A percentile compares a stretch with the other conserved stretches of the same genome.
These are phyloP conservation scores for Verticillium alfalfae DNA, from an alignment of 2,329 filamentous ascomycete genomes.

Conservation along the genomic window DNA sequence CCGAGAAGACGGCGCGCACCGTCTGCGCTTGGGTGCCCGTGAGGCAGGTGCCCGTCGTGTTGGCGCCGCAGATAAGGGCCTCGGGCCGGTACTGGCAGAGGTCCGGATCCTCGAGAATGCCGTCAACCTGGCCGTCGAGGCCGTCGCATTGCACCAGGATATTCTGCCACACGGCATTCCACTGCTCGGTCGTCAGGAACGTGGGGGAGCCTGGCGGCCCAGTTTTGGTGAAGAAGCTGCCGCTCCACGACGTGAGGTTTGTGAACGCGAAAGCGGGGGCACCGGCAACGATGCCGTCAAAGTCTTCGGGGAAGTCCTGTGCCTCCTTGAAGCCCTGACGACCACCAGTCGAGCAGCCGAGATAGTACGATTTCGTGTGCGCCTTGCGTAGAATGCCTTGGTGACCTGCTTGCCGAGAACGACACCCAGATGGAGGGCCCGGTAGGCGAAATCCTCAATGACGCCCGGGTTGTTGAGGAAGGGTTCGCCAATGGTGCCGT, in stretches of 20 bases:
- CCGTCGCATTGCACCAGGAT: slow-evolving; percentile 32
- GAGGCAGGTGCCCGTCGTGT: slow-evolving; percentile 25
- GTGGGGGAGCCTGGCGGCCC: slow-evolving; percentile 21
- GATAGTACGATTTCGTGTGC: slow-evolving; percentile 42
- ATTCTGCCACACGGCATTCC: slow-evolving; percentile 30
- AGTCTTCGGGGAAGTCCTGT: slow-evolving; percentile 48
- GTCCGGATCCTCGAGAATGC: slow-evolving; percentile 27
- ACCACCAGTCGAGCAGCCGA: slow-evolving; percentile 55
- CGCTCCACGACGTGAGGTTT: slow-evolving; percentile 1
- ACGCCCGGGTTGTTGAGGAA: slow-evolving; percentile 29
- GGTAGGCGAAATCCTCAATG: slow-evolving; percentile 26
- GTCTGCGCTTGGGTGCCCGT: slow-evolving; percentile 32
- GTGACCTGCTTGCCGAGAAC: slow-evolving; percentile 42
- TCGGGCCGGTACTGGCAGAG: slow-evolving; percentile 7
- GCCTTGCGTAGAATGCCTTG: slow-evolving; percentile 35
- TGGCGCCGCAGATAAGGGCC: slow-evolving; percentile 6
- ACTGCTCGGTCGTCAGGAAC: slow-evolving; percentile 15
- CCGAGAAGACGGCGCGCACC: slow-evolving; percentile 21
- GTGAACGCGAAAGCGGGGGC: slow-evolving; percentile 34
- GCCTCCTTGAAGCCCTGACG: slow-evolving; percentile 51
- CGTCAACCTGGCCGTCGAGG: slow-evolving; percentile 39
- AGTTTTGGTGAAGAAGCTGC: background rate
- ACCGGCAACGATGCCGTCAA: slow-evolving; percentile 51
- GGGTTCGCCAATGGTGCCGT: slow-evolving; percentile 27
- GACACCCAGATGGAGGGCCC: slow-evolving; percentile 38